phyloP scores from a whole-genome alignment of 2,329 filamentous ascomycete genomes.

The Diatrype stigma region DNA sequence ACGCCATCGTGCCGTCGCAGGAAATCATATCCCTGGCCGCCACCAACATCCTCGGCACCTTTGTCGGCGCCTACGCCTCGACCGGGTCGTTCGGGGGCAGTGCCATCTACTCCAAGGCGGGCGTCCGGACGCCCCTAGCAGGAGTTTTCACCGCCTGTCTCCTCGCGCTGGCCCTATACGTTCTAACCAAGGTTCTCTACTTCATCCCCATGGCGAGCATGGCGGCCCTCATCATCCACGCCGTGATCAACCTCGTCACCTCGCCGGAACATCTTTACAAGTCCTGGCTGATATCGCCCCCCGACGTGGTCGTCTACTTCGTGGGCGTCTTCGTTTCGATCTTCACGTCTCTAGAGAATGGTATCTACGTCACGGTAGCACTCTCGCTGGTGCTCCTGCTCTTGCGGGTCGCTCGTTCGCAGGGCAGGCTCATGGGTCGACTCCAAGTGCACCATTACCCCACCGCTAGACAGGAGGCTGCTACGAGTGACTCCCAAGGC shows the following conservation, averaged over 20 bases:
- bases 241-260: conserved; percentile 71
- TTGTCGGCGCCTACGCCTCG: conserved; percentile 55
- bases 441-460: conserved; percentile 22
- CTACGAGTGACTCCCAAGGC: conserved; percentile 9
- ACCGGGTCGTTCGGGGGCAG: conserved; percentile 58
- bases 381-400: conserved; percentile 40
- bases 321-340: conserved; percentile 60
- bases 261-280: conserved; percentile 70
- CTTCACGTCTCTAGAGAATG: conserved; percentile 46
- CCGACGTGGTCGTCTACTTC: conserved; percentile 73
- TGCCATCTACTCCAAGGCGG: conserved; percentile 80
- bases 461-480: conserved; percentile 1
- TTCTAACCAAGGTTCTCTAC: conserved; percentile 72
- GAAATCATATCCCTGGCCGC: conserved; percentile 73
- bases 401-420: conserved; percentile 41
- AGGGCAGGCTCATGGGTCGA: conserved; percentile 43
- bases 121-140: conserved; percentile 73
- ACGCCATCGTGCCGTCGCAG: conserved; percentile 71
- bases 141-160: conserved; percentile 74
- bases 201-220: conserved; percentile 72
- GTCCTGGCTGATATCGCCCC: conserved; percentile 71
- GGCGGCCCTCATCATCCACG: conserved; percentile 77
- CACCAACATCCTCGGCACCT: conserved; percentile 69
- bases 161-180: conserved; percentile 74
- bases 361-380: conserved; percentile 45